Conservation (phyloP, 331 rosid genomes). For the Quercus lobata region DNA sequence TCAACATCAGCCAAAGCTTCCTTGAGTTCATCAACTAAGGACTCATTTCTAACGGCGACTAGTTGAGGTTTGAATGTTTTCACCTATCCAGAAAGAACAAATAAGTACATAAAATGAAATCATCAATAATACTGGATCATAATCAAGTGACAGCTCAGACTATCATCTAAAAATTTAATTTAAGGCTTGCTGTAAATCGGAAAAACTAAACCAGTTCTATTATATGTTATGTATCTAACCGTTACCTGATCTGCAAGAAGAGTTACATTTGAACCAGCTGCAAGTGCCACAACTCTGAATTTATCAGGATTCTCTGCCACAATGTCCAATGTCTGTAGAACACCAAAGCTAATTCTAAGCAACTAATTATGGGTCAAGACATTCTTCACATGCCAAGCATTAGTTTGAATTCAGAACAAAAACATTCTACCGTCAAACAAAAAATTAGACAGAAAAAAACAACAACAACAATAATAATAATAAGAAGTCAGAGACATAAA, state of each 20-base stretch:
- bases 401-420: not conserved
- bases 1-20: slow-evolving; percentile 80
- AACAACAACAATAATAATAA: not conserved
- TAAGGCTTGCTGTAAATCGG: not conserved
- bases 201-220: slow-evolving; percentile 12
- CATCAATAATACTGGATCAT: not conserved
- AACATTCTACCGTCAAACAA: not conserved
- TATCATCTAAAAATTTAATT: not conserved
- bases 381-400: not conserved
- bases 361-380: slow-evolving; percentile 9
- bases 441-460: slow-evolving; percentile 5
- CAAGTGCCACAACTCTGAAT: slow-evolving; percentile 80
- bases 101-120: not conserved
- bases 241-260: slow-evolving; percentile 94
- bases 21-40: slow-evolving; percentile 68
- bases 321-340: slow-evolving; percentile 83
- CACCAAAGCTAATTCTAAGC: slow-evolving; percentile 5
- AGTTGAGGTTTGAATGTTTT: slow-evolving; percentile 85
- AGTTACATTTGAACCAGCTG: slow-evolving; percentile 92
- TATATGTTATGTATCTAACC: not conserved
- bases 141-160: slow-evolving; percentile 2
- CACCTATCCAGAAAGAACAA: slow-evolving; percentile 45
- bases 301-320: slow-evolving; percentile 90
- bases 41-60: slow-evolving; percentile 78
- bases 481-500: not conserved